Evolutionary conservation across 345 rosid genomes (phyloP).

Genomic region (thale cress (Arabidopsis thaliana)): TAIR10.1 NC_003074.8:8485501-8486000

Average conservation of each 20-base stretch:
- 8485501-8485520: too few relatives aligned
- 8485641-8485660: constrained; percentile 36
- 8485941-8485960: not conserved
- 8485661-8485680: constrained; percentile 37
- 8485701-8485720: constrained; percentile 12
- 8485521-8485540: too few relatives aligned
- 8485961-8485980: not conserved
- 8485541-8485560: not conserved
- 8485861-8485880: not conserved
- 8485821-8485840: not conserved
- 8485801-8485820: not conserved
- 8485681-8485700: constrained; percentile 17
- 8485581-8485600: constrained; percentile 37
- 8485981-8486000: not conserved
- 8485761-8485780: constrained; percentile 22
- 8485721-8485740: constrained; percentile 14
- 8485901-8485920: not conserved
- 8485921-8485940: not conserved
- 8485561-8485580: constrained; percentile 24
- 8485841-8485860: not conserved
- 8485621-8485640: constrained; percentile 27
- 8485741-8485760: constrained; percentile 17
- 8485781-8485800: constrained; percentile 18
- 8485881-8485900: not conserved
- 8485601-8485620: constrained; percentile 16